These are phyloP conservation scores for Gossypium thurberi DNA, from an alignment of 345 rosid genomes.

Conservation along the genomic window DNA sequence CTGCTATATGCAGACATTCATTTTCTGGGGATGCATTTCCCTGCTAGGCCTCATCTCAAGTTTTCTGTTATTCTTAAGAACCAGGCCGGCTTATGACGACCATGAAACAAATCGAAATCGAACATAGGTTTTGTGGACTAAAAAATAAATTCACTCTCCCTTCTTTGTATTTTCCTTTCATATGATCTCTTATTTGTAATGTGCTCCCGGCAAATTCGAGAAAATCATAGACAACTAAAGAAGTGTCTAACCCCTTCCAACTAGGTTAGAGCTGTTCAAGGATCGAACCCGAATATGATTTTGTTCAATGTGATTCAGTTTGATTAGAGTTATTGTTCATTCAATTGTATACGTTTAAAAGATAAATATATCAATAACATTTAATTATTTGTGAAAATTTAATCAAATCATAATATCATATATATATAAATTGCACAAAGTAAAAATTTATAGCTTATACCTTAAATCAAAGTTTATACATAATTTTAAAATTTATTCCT, in stretches of 20 bases:
- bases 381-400: too few species aligned
- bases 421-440: too few species aligned
- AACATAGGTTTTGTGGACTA: constrained; percentile 18
- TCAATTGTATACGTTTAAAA: neutral
- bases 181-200: neutral
- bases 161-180: neutral
- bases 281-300: neutral
- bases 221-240: neutral
- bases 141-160: neutral
- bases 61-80: constrained; percentile 41
- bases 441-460: too few species aligned
- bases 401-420: too few species aligned
- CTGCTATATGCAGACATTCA: constrained; percentile 43
- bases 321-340: neutral
- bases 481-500: too few species aligned
- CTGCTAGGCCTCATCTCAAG: constrained; percentile 39
- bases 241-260: neutral
- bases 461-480: too few species aligned
- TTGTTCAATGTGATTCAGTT: neutral
- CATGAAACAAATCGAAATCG: constrained; percentile 28
- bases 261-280: neutral
- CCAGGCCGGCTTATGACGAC: constrained; percentile 39
- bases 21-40: constrained; percentile 48
- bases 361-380: too few species aligned
- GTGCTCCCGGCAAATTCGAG: neutral